A percentile compares a stretch with the other conserved stretches of the same genome.
Evolutionary conservation across 1,284 basidiomycete species (phyloP).

Genomic region (Apiotrichum siamense): DNA sequence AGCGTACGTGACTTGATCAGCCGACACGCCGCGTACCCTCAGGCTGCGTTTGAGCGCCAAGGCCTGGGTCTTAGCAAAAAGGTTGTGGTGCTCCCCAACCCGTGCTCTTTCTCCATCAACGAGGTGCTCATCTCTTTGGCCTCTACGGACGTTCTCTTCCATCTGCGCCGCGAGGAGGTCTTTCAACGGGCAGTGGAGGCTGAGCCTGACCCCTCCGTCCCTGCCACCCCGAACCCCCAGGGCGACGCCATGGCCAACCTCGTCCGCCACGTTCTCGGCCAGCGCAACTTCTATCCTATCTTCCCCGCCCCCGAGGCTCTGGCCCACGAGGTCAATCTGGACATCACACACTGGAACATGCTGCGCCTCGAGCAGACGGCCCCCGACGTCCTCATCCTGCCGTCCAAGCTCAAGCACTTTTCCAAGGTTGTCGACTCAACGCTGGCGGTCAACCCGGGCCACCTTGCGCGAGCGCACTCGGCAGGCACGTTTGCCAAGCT

Average conservation of each 20-base stretch:
- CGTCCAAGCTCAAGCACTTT: constrained; percentile 79
- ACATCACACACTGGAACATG: constrained; percentile 62
- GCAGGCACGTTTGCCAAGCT: constrained; percentile 48
- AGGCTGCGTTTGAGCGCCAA: constrained; percentile 60
- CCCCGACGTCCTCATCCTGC: constrained; percentile 78
- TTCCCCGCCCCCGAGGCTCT: constrained; percentile 76
- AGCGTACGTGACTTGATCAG: constrained; percentile 74
- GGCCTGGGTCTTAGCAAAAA: constrained; percentile 52
- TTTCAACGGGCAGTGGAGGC: constrained; percentile 64
- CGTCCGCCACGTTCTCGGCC: constrained; percentile 73
- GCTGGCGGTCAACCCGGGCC: constrained; percentile 46
- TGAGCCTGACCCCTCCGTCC: constrained; percentile 50
- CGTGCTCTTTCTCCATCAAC: constrained; percentile 76
- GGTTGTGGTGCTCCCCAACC: constrained; percentile 78
- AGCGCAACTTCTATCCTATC: constrained; percentile 90
- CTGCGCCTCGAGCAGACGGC: constrained; percentile 48
- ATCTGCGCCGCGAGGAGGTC: constrained; percentile 77
- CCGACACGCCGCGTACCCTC: constrained; percentile 78
- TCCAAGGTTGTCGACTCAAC: constrained; percentile 56
- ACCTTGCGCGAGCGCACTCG: constrained; percentile 34
- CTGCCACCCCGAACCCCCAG: constrained; percentile 46
- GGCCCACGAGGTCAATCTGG: constrained; percentile 74
- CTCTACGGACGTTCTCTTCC: constrained; percentile 82
- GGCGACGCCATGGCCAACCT: constrained; percentile 71
- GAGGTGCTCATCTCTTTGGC: constrained; percentile 70